phyloP scores from a whole-genome alignment of 2,329 filamentous ascomycete species.

The Coleophoma eucalyptorum region DNA sequence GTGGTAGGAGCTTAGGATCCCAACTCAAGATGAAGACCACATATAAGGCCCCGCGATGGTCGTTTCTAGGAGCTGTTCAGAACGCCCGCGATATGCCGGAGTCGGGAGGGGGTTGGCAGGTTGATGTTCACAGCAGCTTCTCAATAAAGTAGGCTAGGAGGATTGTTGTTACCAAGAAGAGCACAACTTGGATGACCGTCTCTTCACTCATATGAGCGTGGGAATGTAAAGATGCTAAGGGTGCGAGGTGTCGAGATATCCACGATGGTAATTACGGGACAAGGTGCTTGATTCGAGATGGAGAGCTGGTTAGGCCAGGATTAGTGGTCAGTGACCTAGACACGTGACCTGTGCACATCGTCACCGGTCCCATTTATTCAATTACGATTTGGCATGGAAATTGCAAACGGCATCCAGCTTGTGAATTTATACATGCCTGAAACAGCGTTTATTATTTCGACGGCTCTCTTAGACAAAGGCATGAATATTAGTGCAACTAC shows the following conservation, averaged over 20 bases:
- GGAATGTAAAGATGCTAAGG: not conserved
- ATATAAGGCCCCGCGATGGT: conserved; percentile 7
- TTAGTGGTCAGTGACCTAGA: not conserved
- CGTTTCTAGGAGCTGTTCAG: conserved; percentile 14
- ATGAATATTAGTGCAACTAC: no score
- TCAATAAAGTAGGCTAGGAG: not conserved
- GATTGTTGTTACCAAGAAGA: not conserved
- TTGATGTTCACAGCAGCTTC: conserved; percentile 1
- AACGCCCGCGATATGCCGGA: conserved; percentile 11
- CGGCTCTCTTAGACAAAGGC: no score
- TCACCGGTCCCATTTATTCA: no score
- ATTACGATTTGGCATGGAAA: no score
- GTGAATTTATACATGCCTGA: no score
- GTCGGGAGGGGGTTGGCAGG: conserved; percentile 1
- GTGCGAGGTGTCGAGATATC: no score
- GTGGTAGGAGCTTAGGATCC: no score
- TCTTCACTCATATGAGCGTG: not conserved
- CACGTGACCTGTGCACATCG: no score
- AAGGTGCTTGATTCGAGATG: not conserved
- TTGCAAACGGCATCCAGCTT: no score
- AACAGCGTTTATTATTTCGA: no score
- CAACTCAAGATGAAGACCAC: no score
- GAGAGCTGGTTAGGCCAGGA: not conserved
- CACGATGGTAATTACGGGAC: no score
- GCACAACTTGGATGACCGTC: not conserved